Base-by-base conservation (phyloP, 495 filamentous ascomycete genomes). In the Astrocystis sublimbata region DNA sequence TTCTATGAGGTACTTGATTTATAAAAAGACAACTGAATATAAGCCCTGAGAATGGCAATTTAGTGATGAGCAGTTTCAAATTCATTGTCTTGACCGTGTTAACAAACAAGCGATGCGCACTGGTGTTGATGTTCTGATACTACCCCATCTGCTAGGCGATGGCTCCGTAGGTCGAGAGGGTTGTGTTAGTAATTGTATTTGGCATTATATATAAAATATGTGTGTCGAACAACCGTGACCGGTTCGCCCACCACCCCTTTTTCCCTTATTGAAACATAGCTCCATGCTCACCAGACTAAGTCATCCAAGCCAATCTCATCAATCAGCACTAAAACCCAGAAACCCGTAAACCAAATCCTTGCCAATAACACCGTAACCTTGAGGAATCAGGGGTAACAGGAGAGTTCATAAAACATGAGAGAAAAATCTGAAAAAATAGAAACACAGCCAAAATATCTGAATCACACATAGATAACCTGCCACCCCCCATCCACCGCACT, bases 381-480 rank as follows among this genome's bases (percentile, higher is more conserved):
- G 9, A 33, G n/a, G n/a, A n/a, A n/a, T n/a, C 28, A 15, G 26
- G 6, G 7, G 47, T 10, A 51, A 33, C 2, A 33, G 1, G 3
- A 51, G 8, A 55, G 31, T 5, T 23, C 13, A 47, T 6, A 17
- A 24, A 28, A 3, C n/a, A 17, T 26, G 23, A 24, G 2, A 8
- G 0, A 7, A 23, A 31, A 13, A 53, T 8, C 13, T 9, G 12
- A 23, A 23, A 3, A 3, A 36, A 17, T 6, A n/a, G 13, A 36
- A 23, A 17, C n/a, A n/a, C n/a, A n/a, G n/a, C n/a, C n/a, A n/a
- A 28, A 55, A 28, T 0, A 6, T 5, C 36, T 6, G 9, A 17
- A 35, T 50, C 9, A 59, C 56, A 59, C 28, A 59, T 59, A 59
- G 23, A 59, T 15, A 13, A 59, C 4, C 56, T 59, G 56, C 56